Evolutionary conservation across 2,329 filamentous ascomycete species (phyloP).

Genomic region (Cladosporium phlei): DNA sequence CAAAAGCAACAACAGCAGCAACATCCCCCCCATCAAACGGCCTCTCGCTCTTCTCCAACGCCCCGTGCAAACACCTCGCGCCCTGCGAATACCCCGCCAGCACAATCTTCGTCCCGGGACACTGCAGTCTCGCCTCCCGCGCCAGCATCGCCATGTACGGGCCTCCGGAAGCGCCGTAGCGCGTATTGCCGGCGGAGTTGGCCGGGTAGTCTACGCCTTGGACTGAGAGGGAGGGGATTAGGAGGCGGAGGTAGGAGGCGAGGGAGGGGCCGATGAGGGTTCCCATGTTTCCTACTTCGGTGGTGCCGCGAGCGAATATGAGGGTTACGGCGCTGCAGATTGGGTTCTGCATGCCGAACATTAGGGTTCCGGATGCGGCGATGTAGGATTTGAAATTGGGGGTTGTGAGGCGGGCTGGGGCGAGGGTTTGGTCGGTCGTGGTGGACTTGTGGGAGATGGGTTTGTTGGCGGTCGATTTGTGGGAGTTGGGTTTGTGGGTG

Average conservation of each 20-base stretch:
- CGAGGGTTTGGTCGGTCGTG: too few species aligned
- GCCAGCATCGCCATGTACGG: slow-evolving; percentile 17
- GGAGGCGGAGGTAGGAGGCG: slow-evolving; percentile 37
- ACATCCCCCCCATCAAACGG: slow-evolving; percentile 21
- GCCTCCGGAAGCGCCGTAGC: slow-evolving; percentile 23
- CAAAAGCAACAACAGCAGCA: slow-evolving; percentile 27
- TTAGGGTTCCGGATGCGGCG: neutral
- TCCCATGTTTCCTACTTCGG: slow-evolving; percentile 51
- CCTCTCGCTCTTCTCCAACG: slow-evolving; percentile 4
- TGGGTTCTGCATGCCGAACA: slow-evolving; percentile 15
- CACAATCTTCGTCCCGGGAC: slow-evolving; percentile 21
- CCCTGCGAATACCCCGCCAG: slow-evolving; percentile 20
- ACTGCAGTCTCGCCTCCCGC: slow-evolving; percentile 16
- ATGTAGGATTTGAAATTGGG: slow-evolving; percentile 7
- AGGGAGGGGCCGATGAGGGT: slow-evolving; percentile 47
- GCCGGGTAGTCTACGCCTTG: slow-evolving; percentile 28
- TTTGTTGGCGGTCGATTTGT: too few species aligned
- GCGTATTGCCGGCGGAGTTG: slow-evolving; percentile 19
- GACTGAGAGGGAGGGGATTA: slow-evolving; percentile 6
- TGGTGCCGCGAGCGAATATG: slow-evolving; percentile 57
- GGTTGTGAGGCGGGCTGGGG: neutral
- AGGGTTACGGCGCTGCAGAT: slow-evolving; percentile 47
- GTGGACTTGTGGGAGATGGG: too few species aligned
- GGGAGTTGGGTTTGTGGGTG: too few species aligned
- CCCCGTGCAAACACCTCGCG: slow-evolving; percentile 13